phyloP scores from a whole-genome alignment of 805 yeast species.

The Suhomyces canberraensis region DNA sequence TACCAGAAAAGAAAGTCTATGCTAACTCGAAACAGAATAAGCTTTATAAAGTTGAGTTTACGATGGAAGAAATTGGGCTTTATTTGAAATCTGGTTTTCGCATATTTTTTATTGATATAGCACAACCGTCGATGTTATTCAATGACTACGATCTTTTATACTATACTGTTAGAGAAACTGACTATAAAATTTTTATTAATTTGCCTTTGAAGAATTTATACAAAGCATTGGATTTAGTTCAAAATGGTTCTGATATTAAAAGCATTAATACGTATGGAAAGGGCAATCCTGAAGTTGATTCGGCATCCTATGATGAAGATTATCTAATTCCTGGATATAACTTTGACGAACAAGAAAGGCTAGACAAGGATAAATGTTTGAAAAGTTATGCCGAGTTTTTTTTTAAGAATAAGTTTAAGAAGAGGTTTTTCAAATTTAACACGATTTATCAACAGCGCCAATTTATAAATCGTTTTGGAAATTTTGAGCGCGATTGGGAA shows the following conservation, averaged over 20 bases:
- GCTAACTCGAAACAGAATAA: conserved; percentile 10
- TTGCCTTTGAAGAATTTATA: conserved; percentile 45
- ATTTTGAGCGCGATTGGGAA: conserved; percentile 22
- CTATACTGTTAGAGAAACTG: conserved; percentile 38
- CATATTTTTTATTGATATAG: conserved; percentile 42
- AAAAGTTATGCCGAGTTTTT: conserved; percentile 33
- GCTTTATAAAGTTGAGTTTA: conserved; percentile 37
- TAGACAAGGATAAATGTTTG: conserved; percentile 13
- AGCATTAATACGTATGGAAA: conserved; percentile 10
- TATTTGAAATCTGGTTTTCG: conserved; percentile 51
- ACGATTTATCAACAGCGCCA: conserved; percentile 42
- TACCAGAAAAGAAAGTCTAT: conserved; percentile 17
- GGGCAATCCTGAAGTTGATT: conserved; percentile 14
- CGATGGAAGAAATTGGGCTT: conserved; percentile 57
- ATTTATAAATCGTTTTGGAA: conserved; percentile 41
- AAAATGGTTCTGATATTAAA: conserved; percentile 16
- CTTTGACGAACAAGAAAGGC: background rate
- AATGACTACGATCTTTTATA: conserved; percentile 43
- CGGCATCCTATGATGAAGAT: conserved; percentile 17
- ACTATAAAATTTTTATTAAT: conserved; percentile 43
- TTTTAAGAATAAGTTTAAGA: conserved; percentile 28
- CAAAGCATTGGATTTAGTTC: conserved; percentile 41
- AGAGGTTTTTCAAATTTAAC: conserved; percentile 36
- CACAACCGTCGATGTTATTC: conserved; percentile 38
- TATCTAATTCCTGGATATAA: background rate